Conservation (phyloP, 495 filamentous ascomycete genomes). For the Neurospora sp. region DNA sequence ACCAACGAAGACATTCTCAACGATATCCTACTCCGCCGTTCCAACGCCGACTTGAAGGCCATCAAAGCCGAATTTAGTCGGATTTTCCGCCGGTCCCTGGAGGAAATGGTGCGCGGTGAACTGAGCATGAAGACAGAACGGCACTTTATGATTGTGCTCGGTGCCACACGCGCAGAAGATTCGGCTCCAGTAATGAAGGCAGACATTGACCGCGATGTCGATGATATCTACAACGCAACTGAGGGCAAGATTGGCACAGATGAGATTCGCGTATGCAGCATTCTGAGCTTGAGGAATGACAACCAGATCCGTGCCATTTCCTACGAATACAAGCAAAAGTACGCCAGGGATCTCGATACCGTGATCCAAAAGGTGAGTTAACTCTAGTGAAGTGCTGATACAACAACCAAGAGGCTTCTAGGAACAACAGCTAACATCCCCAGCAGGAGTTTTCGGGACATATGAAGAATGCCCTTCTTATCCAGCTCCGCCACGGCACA, state of each 20-base stretch:
- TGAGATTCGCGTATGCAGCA: constrained; percentile 61
- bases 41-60: constrained; percentile 72
- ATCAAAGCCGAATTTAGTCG: constrained; percentile 70
- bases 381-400: neutral
- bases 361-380: constrained; percentile 52
- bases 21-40: constrained; percentile 72
- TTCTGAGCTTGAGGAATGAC: constrained; percentile 63
- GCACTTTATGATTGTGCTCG: constrained; percentile 69
- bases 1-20: constrained; percentile 81
- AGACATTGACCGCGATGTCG: constrained; percentile 59
- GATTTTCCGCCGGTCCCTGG: constrained; percentile 48
- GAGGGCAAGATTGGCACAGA: constrained; percentile 63
- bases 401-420: neutral
- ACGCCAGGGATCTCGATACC: constrained; percentile 53
- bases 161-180: constrained; percentile 64
- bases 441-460: constrained; percentile 72
- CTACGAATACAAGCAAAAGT: constrained; percentile 56
- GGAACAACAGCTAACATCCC: constrained; percentile 1
- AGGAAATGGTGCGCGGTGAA: constrained; percentile 61
- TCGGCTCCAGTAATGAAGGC: constrained; percentile 57
- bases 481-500: constrained; percentile 62
- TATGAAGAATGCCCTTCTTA: constrained; percentile 77
- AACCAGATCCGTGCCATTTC: constrained; percentile 73
- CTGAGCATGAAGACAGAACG: constrained; percentile 74
- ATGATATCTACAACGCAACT: constrained; percentile 61